Conservation (phyloP, 2,329 filamentous ascomycete genomes). For the Botryosphaeria dothidea region DNA sequence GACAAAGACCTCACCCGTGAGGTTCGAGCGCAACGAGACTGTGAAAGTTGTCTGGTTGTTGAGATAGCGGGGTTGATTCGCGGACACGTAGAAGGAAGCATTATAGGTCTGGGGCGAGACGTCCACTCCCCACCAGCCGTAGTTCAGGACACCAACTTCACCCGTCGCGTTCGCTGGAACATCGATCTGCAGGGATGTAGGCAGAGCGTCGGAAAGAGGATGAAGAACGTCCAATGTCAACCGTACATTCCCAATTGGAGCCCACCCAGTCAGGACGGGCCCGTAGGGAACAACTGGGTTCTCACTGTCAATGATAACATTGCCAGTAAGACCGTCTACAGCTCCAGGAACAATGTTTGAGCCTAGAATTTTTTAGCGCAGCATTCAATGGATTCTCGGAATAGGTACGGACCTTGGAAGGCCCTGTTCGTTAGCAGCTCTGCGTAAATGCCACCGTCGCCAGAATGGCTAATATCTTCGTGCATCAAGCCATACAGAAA, state of each 20-base stretch:
- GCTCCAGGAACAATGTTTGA: conserved; percentile 25
- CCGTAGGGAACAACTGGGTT: conserved; percentile 33
- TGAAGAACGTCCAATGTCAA: conserved; percentile 42
- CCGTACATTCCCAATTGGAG: conserved; percentile 34
- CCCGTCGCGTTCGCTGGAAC: conserved; percentile 39
- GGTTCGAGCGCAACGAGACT: conserved; percentile 41
- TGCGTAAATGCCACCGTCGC: conserved; percentile 72
- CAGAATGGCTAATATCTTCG: conserved; percentile 66
- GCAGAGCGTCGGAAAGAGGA: conserved; percentile 48
- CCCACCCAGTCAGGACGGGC: conserved; percentile 29
- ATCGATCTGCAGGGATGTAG: conserved; percentile 44
- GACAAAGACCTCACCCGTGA: conserved; percentile 46
- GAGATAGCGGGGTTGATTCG: conserved; percentile 32
- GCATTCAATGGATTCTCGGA: background rate
- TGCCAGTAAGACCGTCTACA: conserved; percentile 26
- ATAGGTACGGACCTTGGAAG: conserved; percentile 55
- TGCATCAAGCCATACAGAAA: conserved; percentile 21
- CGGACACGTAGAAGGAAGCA: conserved; percentile 52
- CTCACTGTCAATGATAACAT: conserved; percentile 27
- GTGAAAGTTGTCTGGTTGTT: conserved; percentile 39
- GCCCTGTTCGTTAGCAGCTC: conserved; percentile 71
- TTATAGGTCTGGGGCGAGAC: conserved; percentile 51
- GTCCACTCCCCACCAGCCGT: conserved; percentile 55
- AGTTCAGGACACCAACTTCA: conserved; percentile 50
- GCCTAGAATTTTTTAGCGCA: conserved; percentile 18